Conservation (phyloP, 2,329 filamentous ascomycete genomes). For the Xylaria sp. region DNA sequence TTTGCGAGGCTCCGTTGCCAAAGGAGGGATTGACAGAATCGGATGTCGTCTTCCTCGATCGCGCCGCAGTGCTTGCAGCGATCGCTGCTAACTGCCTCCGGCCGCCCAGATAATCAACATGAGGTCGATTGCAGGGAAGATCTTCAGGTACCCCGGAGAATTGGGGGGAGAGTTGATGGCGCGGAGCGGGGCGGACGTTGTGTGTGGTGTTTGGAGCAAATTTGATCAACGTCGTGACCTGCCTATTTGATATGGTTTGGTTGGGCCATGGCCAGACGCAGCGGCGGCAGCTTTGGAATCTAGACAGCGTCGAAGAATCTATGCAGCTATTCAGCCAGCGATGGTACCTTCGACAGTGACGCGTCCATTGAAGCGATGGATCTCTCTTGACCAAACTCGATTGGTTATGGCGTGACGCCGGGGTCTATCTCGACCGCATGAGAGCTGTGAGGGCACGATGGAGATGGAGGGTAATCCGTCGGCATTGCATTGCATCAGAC, state of each 20-base stretch:
- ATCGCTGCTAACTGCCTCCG: slow-evolving; percentile 27
- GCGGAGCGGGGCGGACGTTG: background rate
- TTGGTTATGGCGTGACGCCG: background rate
- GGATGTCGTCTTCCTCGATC: slow-evolving; percentile 21
- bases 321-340: slow-evolving; percentile 18
- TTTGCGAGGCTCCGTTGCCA: slow-evolving; percentile 9
- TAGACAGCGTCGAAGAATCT: slow-evolving; percentile 14
- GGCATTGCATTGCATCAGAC: slow-evolving; percentile 17
- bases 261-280: slow-evolving; percentile 15
- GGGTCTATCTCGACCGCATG: slow-evolving; percentile 3
- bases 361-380: slow-evolving; percentile 21
- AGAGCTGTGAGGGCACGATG: slow-evolving; percentile 14
- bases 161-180: slow-evolving; percentile 27
- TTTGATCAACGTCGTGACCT: slow-evolving; percentile 24
- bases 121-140: slow-evolving; percentile 33
- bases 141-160: slow-evolving; percentile 35
- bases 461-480: slow-evolving; percentile 16
- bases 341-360: slow-evolving; percentile 18
- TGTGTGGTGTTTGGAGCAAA: slow-evolving; percentile 4
- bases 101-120: slow-evolving; percentile 6
- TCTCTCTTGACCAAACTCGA: background rate
- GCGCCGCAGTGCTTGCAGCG: slow-evolving; percentile 12
- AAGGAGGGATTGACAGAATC: slow-evolving; percentile 3
- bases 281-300: slow-evolving; percentile 9
- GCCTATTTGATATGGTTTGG: slow-evolving; percentile 19